Conservation (phyloP, 1,284 basidiomycete genomes). For the Cerioporus squamosus region DNA sequence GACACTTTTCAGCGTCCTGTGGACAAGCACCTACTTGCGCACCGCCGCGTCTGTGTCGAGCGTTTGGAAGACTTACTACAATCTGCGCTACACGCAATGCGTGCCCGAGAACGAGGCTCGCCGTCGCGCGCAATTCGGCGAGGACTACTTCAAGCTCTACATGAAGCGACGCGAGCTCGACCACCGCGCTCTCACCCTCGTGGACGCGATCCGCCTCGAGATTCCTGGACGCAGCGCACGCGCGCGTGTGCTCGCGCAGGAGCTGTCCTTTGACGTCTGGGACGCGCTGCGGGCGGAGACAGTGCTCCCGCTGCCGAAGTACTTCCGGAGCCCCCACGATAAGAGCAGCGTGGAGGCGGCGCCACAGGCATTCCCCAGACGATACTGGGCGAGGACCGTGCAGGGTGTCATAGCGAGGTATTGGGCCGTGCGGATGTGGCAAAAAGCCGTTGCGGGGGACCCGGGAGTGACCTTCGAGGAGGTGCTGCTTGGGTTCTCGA, state of each 20-base stretch:
- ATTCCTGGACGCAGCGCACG: conserved; percentile 40
- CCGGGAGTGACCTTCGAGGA: conserved; percentile 46
- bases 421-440: conserved; percentile 50
- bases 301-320: conserved; percentile 37
- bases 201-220: conserved; percentile 45
- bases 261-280: conserved; percentile 55
- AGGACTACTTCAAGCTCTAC: conserved; percentile 53
- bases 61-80: conserved; percentile 58
- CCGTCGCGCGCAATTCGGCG: conserved; percentile 33
- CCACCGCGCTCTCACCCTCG: conserved; percentile 39
- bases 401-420: conserved; percentile 49
- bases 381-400: conserved; percentile 56
- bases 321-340: conserved; percentile 25
- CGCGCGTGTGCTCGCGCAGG: conserved; percentile 41
- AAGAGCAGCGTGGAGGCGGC: conserved; percentile 21
- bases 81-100: conserved; percentile 48
- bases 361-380: conserved; percentile 46
- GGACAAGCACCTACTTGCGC: conserved; percentile 32
- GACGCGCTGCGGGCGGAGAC: conserved; percentile 49
- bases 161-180: conserved; percentile 48
- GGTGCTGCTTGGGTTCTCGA: conserved; percentile 53
- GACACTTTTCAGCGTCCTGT: conserved; percentile 33
- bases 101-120: conserved; percentile 39
- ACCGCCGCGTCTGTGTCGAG: conserved; percentile 29
- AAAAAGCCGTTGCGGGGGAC: conserved; percentile 27